Base-by-base conservation (phyloP, 495 filamentous ascomycete genomes). In the Aspergillus avenaceus region DNA sequence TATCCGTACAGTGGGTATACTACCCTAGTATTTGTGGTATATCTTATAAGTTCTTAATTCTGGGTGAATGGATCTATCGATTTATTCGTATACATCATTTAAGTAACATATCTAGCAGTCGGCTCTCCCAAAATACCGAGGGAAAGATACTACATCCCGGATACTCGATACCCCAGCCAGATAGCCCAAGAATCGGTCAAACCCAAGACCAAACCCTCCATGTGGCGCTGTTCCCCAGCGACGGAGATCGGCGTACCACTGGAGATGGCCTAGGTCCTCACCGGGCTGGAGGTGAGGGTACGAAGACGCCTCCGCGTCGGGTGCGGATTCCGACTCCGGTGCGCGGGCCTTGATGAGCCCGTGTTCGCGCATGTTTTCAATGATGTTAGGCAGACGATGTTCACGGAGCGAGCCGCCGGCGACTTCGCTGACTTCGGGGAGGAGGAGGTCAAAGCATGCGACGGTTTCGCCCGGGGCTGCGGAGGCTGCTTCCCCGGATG, bases 171-270 rank as follows among this genome's bases (percentile, higher is more conserved):
- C 82, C 4, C 91, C 91, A 12, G 87, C 78, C 50, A 98, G 76
- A 69, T 96, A 97, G 53, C 84, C 81, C 56, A 98, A 64, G 46
- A 97, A 77, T 34, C 93, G 80, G 72, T 98, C 93, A 64, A 97
- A 95, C 1, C 93, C 93, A 44, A 97, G 63, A 2, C 93, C 93
- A 70, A 97, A 98, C 2, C 93, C 93, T 23, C 93, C 93, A 63
- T 97, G 93, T n/a, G 91, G 91, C 26, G 91, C 87, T 58, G 84
- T 91, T 22, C 93, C 93, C 83, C 90, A 98, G 48, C 87, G 85
- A 41, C 93, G 85, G 40, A 98, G 78, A 61, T 98, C 93, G n/a
- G 89, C 70, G 64, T 97, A 98, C 93, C 93, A 98, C 52, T 87
- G 79, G 12, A 98, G 75, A 53, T 69, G 72, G 18, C 74, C 74